These are phyloP conservation scores for Ajuga chamaepitys DNA, from an alignment of 257 asterid genomes.

Conservation along the genomic window DNA sequence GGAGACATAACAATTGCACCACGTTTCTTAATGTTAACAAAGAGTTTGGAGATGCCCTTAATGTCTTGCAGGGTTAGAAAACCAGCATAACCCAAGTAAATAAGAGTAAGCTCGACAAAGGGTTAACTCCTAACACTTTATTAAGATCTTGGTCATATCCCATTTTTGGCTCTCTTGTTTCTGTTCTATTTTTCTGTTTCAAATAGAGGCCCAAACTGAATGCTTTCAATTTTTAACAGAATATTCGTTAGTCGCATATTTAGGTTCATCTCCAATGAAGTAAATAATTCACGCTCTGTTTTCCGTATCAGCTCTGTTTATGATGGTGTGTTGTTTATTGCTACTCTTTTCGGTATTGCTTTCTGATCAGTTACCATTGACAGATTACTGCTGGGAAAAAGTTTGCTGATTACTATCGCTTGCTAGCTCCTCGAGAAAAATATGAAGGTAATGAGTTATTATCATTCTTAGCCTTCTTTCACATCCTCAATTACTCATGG, in stretches of 20 bases:
- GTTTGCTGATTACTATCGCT: slow-evolving; percentile 66
- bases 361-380: slow-evolving; percentile 11
- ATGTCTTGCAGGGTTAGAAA: neutral
- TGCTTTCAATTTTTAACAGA: neutral
- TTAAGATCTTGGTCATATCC: neutral
- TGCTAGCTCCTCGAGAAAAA: slow-evolving; percentile 61
- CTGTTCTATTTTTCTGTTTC: neutral
- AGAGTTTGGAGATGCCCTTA: neutral
- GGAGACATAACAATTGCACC: neutral
- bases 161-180: neutral
- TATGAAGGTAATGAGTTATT: slow-evolving; percentile 51
- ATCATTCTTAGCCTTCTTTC: neutral
- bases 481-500: neutral
- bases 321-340: neutral
- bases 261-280: neutral
- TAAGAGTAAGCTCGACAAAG: neutral
- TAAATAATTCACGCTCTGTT: neutral
- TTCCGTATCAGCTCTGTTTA: neutral
- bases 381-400: slow-evolving; percentile 51
- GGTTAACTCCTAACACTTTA: neutral
- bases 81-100: neutral
- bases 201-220: neutral
- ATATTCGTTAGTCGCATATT: neutral
- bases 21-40: neutral
- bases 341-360: neutral